Evolutionary conservation across 1,284 basidiomycete genomes (phyloP).

Genomic region (Mycena sp.): DNA sequence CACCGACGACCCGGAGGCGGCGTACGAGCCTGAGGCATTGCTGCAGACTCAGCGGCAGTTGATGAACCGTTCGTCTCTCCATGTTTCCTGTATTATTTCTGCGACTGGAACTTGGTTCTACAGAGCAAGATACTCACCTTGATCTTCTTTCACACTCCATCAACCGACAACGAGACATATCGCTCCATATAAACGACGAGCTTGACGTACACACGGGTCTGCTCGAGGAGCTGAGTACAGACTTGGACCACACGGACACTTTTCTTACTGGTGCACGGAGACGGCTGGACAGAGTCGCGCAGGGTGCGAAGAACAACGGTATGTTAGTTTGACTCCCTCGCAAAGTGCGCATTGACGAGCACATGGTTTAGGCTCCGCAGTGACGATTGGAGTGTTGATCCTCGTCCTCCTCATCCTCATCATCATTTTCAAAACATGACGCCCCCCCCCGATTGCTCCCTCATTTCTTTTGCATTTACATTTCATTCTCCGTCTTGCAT

Average conservation of each 20-base stretch:
- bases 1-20: slow-evolving; percentile 74
- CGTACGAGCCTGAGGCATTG: slow-evolving; percentile 58
- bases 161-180: slow-evolving; percentile 78
- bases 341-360: neutral
- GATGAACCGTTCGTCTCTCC: slow-evolving; percentile 79
- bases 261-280: slow-evolving; percentile 72
- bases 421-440: slow-evolving; percentile 84
- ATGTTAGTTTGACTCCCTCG: slow-evolving; percentile 7
- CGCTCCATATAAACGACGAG: slow-evolving; percentile 86
- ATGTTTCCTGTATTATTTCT: neutral
- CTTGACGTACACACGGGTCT: slow-evolving; percentile 83
- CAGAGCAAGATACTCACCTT: slow-evolving; percentile 84
- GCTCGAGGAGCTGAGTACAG: slow-evolving; percentile 79
- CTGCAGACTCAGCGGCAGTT: slow-evolving; percentile 75
- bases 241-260: slow-evolving; percentile 73
- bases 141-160: slow-evolving; percentile 81
- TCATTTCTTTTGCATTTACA: slow-evolving; percentile 8
- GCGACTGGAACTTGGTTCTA: neutral
- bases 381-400: slow-evolving; percentile 77
- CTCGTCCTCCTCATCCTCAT: slow-evolving; percentile 80
- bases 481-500: slow-evolving; percentile 5
- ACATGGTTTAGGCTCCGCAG: slow-evolving; percentile 67
- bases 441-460: neutral
- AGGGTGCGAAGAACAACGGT: slow-evolving; percentile 83
- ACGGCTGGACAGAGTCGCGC: slow-evolving; percentile 74